A percentile compares a stretch with the other conserved stretches of the same genome.
phyloP scores from a whole-genome alignment of 768 basidiomycete genomes.

The Cubamyces lactineus region DNA sequence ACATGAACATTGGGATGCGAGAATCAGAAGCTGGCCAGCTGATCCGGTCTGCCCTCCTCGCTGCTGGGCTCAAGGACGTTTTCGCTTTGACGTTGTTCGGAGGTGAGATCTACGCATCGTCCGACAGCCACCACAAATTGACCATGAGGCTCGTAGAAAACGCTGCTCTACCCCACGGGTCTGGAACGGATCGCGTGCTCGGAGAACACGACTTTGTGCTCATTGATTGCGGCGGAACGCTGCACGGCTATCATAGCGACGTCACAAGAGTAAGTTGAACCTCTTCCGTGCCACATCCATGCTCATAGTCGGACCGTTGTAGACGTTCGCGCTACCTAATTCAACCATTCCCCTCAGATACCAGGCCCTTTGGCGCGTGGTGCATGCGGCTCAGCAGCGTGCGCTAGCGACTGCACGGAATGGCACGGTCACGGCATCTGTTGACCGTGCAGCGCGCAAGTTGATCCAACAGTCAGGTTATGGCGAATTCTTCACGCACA shows the following conservation, averaged over 20 bases:
- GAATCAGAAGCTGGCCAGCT: conserved; percentile 72
- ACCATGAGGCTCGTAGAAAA: conserved; percentile 55
- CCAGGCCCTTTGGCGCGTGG: conserved; percentile 64
- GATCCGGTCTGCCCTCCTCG: conserved; percentile 55
- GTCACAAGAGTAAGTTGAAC: conserved; percentile 65
- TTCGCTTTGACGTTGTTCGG: conserved; percentile 78
- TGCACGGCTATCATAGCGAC: conserved; percentile 79
- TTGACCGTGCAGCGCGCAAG: conserved; percentile 65
- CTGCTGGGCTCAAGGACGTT: conserved; percentile 60
- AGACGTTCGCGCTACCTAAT: conserved; percentile 68
- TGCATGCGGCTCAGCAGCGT: conserved; percentile 62
- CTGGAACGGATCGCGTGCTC: conserved; percentile 68
- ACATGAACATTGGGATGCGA: conserved; percentile 70
- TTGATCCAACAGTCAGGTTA: conserved; percentile 49
- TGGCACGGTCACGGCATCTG: conserved; percentile 52
- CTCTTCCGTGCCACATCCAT: background rate
- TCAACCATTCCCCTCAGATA: conserved; percentile 46
- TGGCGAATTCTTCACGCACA: conserved; percentile 73
- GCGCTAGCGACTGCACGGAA: conserved; percentile 53
- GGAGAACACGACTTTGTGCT: conserved; percentile 64
- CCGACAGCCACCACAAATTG: background rate
- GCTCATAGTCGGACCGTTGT: background rate
- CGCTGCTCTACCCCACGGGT: conserved; percentile 85
- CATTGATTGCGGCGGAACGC: conserved; percentile 71
- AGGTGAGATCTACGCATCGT: conserved; percentile 45